Evolutionary conservation across 228 moss, liverwort and hornwort species (phyloP), one percentile per base, ranked within the genome.

Genomic region (Sphagnum magellanicum): DNA sequence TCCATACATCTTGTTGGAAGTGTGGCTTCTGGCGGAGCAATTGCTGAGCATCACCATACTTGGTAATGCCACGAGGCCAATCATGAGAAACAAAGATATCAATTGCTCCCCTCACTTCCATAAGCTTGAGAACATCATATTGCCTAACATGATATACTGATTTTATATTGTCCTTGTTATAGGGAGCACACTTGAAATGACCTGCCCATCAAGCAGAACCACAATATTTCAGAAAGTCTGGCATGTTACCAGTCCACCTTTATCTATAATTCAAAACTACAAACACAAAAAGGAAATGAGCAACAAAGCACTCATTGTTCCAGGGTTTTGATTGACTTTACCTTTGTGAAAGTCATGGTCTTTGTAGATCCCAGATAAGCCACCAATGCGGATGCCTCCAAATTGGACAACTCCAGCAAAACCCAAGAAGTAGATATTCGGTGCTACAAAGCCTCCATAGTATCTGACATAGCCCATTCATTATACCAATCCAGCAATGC

Each of bases 11-110:
- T 58, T 81, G 58, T 64, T 74, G 77, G 61, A 97, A 82, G 69
- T 74, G 77, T 10, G 88, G 76, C 70, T 97, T 97, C 66, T 76
- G 76, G 16, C 85, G 82, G 52, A 97, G 90, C 74, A 97, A 84
- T 68, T 79, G 84, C 74, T 86, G 76, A 9, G 76, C 82, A 60
- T 97, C 77, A n/a, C 91, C 97, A 83, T 88, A 80, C 49, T 71
- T 72, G 58, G 77, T 79, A 67, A 97, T 79, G 47, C 93, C 91
- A 67, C 81, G 78, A 70, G 93, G 97, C 97, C 97, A 98, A 74
- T 98, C 97, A 78, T 98, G 97, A 46, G 97, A 98, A 69, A 98
- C 63, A 79, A 98, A 98, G 9, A 98, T 61, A 73, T 98, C 87
- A 6, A 98, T 51, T 58, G 67, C 76, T 60, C 79, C 91, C 74